Evolutionary conservation across 352 stramenopile species (phyloP), one percentile per base, ranked within the genome.

Genomic region (Phytophthora hibernalis): DNA sequence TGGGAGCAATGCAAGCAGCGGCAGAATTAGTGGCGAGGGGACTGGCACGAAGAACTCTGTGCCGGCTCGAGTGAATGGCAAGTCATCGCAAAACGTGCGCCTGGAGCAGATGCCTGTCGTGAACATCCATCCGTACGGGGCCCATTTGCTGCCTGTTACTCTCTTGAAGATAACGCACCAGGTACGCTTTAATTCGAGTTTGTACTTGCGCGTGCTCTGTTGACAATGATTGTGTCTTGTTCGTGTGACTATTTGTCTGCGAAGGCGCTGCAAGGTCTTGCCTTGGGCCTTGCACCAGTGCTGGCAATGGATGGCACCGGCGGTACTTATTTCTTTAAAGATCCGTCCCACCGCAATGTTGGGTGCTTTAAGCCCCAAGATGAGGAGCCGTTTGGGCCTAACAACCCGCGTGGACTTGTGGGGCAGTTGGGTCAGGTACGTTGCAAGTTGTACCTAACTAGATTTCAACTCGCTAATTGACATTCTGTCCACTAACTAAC

Each of bases 291-390:
- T 37, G 97, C 97, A 51, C 96, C 96, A 2, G 87, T 96, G 11
- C 73, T 98, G 6, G 89, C 94, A 2, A 91, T 98, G 69, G 97
- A 99, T 73, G 97, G 97, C 58, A 98, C 92, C 0, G 97, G 97
- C n/a, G 97, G 97, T 49, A 99, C 96, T 15, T 99, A 99, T 81
- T 99, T 99, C 72, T 86, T 99, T 40, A 96, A 97, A 49, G 95
- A 98, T 76, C 85, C 93, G 5, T 82, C 84, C 7, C 98, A 98
- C 62, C 90, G 89, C 65, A 92, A 97, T 62, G 89, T 99, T 21
- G 93, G 90, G 20, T 98, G 98, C 24, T 99, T 99, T 76, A 99
- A 99, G 62, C 97, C 98, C 35, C 85, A 97, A 55, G 97, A 99
- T 72, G 98, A 99, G 71, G 98, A 99, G 63, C 97, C 97, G 0